Conservation (phyloP, 2,329 filamentous ascomycete species). For the Spiromastix sp. region DNA sequence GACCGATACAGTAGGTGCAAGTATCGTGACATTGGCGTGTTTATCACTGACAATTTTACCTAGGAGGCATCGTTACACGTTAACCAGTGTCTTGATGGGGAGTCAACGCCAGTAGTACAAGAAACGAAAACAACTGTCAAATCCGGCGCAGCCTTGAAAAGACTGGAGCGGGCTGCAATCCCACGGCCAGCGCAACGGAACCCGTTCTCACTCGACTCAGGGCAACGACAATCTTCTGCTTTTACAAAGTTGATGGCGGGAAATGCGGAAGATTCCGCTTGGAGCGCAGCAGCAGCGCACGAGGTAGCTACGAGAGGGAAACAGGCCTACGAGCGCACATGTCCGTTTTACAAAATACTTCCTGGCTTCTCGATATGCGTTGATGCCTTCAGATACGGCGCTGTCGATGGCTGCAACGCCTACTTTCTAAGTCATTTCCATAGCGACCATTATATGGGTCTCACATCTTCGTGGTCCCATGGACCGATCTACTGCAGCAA, state of each 20-base stretch:
- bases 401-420: constrained; percentile 80
- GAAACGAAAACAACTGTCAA: constrained; percentile 17
- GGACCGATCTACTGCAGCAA: constrained; percentile 95
- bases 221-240: constrained; percentile 48
- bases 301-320: constrained; percentile 72
- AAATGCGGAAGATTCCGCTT: constrained; percentile 81
- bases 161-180: constrained; percentile 57
- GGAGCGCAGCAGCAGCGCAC: constrained; percentile 73
- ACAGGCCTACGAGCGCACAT: constrained; percentile 78
- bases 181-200: constrained; percentile 72
- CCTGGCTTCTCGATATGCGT: constrained; percentile 88
- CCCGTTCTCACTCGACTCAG: constrained; percentile 51
- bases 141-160: constrained; percentile 31
- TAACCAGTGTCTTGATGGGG: constrained; percentile 84
- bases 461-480: constrained; percentile 80
- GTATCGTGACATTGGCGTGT: constrained; percentile 2
- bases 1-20: constrained; percentile 31
- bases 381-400: constrained; percentile 91
- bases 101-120: constrained; percentile 44
- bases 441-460: constrained; percentile 90
- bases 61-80: constrained; percentile 75
- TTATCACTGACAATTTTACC: constrained; percentile 18
- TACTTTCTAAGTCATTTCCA: constrained; percentile 98
- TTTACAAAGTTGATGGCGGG: constrained; percentile 90
- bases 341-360: constrained; percentile 97